phyloP scores from a whole-genome alignment of 2,329 filamentous ascomycete species.

The Fusarium tuaranense region DNA sequence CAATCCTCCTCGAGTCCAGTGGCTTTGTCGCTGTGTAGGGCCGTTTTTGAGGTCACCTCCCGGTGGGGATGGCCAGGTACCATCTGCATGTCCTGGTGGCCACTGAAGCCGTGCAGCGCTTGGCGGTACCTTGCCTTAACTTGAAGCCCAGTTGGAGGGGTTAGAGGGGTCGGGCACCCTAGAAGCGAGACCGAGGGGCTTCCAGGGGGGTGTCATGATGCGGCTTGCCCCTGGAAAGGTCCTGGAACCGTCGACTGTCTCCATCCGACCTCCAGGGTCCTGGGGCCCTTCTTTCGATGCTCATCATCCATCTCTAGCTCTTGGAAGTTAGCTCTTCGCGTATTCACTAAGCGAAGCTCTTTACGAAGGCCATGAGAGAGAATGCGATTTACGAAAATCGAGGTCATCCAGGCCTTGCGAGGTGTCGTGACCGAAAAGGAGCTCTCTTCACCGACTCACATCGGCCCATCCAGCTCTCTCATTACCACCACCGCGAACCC shows the following conservation, averaged over 20 bases:
- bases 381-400: constrained; percentile 14
- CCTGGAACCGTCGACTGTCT: constrained; percentile 2
- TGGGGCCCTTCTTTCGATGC: constrained; percentile 8
- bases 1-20: constrained; percentile 26
- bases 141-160: constrained; percentile 16
- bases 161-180: not conserved
- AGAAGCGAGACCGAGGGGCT: constrained; percentile 5
- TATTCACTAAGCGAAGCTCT: constrained; percentile 20
- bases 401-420: not conserved
- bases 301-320: not conserved
- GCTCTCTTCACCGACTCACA: not conserved
- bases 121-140: constrained; percentile 33
- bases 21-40: constrained; percentile 31
- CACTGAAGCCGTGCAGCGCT: constrained; percentile 10
- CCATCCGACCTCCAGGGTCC: constrained; percentile 11
- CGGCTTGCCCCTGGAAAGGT: constrained; percentile 11
- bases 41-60: constrained; percentile 29
- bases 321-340: constrained; percentile 4
- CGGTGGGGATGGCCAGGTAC: constrained; percentile 28
- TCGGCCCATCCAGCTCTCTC: not conserved
- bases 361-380: not conserved
- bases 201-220: constrained; percentile 7
- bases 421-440: constrained; percentile 1
- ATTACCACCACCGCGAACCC: constrained; percentile 3
- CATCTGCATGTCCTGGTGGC: constrained; percentile 24